These are phyloP conservation scores for Prosopis cineraria DNA, from an alignment of 306 rosid species.

Conservation along the genomic window DNA sequence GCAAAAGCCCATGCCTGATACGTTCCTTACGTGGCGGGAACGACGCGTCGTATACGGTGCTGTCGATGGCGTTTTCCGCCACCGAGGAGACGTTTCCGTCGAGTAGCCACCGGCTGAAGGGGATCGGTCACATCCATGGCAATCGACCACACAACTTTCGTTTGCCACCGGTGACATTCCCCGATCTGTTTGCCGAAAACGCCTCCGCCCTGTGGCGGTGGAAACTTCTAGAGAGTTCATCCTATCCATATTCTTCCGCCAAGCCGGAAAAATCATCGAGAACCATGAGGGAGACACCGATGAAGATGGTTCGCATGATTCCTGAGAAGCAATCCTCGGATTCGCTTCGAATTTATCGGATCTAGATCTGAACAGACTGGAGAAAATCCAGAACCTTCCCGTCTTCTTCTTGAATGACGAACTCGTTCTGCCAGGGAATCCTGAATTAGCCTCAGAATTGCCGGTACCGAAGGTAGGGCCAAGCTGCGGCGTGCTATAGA, in stretches of 20 bases:
- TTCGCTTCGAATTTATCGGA: constrained; percentile 58
- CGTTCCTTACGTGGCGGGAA: constrained; percentile 47
- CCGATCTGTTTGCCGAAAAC: constrained; percentile 52
- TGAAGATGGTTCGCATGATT: constrained; percentile 40
- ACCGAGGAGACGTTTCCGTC: constrained; percentile 60
- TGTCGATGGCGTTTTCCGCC: constrained; percentile 61
- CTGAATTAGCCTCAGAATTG: background rate
- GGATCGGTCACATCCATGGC: constrained; percentile 54
- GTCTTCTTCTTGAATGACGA: constrained; percentile 53
- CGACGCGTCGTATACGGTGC: constrained; percentile 52
- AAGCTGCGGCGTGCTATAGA: constrained; percentile 87
- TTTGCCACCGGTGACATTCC: constrained; percentile 84
- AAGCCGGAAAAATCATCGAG: constrained; percentile 52
- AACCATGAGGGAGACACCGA: constrained; percentile 69
- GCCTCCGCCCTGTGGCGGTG: constrained; percentile 12
- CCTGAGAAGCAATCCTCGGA: constrained; percentile 39
- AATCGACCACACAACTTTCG: constrained; percentile 37
- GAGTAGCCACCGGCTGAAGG: constrained; percentile 60
- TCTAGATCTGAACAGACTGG: constrained; percentile 56
- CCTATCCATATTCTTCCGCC: constrained; percentile 43
- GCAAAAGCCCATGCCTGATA: constrained; percentile 74
- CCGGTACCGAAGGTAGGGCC: constrained; percentile 50
- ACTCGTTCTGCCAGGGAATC: constrained; percentile 2
- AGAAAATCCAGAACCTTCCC: constrained; percentile 50
- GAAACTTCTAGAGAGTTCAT: constrained; percentile 26